Evolutionary conservation across 179 eudicot species (phyloP).

Genomic region (Dionaea muscipula): DNA sequence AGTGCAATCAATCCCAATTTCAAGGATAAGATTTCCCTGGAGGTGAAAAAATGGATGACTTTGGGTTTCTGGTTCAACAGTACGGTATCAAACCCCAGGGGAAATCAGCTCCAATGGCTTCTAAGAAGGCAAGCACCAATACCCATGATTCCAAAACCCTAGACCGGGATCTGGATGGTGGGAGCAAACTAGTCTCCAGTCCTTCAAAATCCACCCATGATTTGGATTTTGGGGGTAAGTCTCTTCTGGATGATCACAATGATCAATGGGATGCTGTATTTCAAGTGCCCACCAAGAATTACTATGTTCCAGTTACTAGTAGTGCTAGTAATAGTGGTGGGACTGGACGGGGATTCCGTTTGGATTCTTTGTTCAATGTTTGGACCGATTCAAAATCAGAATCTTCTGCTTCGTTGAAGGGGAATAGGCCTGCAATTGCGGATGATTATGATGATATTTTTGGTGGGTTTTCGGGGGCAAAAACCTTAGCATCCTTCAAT

Average conservation of each 20-base stretch:
- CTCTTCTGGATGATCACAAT: conserved; percentile 27
- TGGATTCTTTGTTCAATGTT: conserved; percentile 37
- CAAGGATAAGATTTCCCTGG: too few relatives aligned
- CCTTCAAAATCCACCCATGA: conserved; percentile 12
- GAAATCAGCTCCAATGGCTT: conserved; percentile 68
- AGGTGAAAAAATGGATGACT: conserved; percentile 55
- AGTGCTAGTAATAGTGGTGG: conserved; percentile 15
- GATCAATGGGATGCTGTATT: conserved; percentile 30
- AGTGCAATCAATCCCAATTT: too few relatives aligned
- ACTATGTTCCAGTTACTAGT: conserved; percentile 25
- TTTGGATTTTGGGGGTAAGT: conserved; percentile 23
- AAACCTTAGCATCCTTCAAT: conserved; percentile 4
- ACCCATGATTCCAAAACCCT: conserved; percentile 14
- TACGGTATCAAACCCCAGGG: conserved; percentile 68
- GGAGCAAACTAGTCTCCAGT: conserved; percentile 11
- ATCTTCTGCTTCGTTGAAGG: conserved; percentile 1
- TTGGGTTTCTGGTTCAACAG: conserved; percentile 69
- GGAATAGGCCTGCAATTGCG: conserved; percentile 9
- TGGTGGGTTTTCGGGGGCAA: conserved; percentile 20
- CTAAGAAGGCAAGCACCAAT: conserved; percentile 33
- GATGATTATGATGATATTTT: conserved; percentile 25
- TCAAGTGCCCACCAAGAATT: conserved; percentile 12
- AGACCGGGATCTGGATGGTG: conserved; percentile 16
- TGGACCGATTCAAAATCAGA: conserved; percentile 21
- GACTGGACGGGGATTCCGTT: conserved; percentile 26